Base-by-base conservation (phyloP, 208 protist species). In the Vickermania ingenoplastis region DNA sequence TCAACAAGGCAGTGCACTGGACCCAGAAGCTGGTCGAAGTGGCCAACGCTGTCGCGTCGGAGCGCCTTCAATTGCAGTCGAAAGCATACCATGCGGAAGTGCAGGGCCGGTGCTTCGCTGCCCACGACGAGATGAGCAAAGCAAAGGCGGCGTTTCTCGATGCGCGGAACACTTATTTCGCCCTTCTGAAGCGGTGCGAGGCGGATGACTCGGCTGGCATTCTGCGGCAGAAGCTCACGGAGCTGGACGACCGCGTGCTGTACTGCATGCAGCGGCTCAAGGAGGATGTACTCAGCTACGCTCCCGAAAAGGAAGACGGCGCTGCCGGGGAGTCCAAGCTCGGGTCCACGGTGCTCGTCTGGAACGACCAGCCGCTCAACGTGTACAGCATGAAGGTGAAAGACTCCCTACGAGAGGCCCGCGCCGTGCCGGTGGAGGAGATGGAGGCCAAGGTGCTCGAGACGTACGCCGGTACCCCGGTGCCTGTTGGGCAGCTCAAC, bases 1-100 rank as follows among this genome's bases (percentile, higher is more conserved):
- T 94, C 25, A 94, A 94, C 66, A 94, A 94, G 72, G 77, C 83
- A 2, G 78, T 86, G 2, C 81, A 85, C 58, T 94, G 83, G 83
- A 77, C 77, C 0, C n/a, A 67, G 31, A 82, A 89, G 72, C 62
- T 91, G 58, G 26, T 50, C 1, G 58, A 51, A 23, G 69, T 91
- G 26, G 80, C 79, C 25, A 56, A 58, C 24, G 71, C 66, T 14
- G 86, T 89, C 0, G 83, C 71, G n/a, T 63, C 69, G 5, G 53
- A 68, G 31, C 75, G 85, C 3, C 61, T 89, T 27, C 49, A 71
- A 55, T 23, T 56, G 55, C 80, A 90, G 71, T 80, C 73, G 55
- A 63, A 41, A 24, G 86, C 81, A 2, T 94, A 94, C 69, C 31
- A 67, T 23, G 49, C 73, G 49, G 86, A 94, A 62, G 55, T 70